phyloP scores from a whole-genome alignment of 1,284 basidiomycete genomes.

The Amylostereum chailletii region DNA sequence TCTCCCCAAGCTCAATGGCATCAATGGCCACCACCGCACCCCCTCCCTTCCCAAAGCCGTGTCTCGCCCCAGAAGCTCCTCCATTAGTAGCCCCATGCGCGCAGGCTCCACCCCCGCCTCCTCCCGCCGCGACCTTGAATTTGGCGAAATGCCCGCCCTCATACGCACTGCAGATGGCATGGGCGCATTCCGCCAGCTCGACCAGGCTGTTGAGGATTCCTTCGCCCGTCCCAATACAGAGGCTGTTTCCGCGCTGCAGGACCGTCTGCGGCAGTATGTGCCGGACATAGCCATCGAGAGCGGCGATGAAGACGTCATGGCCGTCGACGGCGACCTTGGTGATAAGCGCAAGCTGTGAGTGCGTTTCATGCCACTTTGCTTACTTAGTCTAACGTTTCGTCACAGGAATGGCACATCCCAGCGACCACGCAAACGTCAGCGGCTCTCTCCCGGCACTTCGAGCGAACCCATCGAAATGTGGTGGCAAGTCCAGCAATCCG shows the following conservation, averaged over 20 bases:
- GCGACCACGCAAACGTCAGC: conserved; percentile 36
- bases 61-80: conserved; percentile 12
- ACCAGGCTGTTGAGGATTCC: conserved; percentile 31
- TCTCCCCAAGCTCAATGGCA: conserved; percentile 23
- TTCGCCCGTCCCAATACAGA: conserved; percentile 8
- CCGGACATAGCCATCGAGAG: conserved; percentile 30
- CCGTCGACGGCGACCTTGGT: conserved; percentile 35
- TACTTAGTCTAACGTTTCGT: conserved; percentile 4
- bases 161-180: conserved; percentile 74
- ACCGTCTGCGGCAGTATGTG: conserved; percentile 32
- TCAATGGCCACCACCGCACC: conserved; percentile 20
- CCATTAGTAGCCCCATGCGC: conserved; percentile 14
- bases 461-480: conserved; percentile 48
- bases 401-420: conserved; percentile 27
- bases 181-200: conserved; percentile 50
- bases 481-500: conserved; percentile 65
- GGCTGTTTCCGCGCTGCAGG: conserved; percentile 16
- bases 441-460: conserved; percentile 17
- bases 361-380: not conserved
- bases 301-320: conserved; percentile 30
- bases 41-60: conserved; percentile 14
- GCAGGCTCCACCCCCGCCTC: conserved; percentile 18
- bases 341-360: conserved; percentile 59
- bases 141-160: conserved; percentile 64
- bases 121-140: conserved; percentile 31